Percentiles rank a stretch among this genome's conserved stretches.
These are phyloP conservation scores for Volvox africanus DNA, from an alignment of 139 green algal species.

Conservation along the genomic window DNA sequence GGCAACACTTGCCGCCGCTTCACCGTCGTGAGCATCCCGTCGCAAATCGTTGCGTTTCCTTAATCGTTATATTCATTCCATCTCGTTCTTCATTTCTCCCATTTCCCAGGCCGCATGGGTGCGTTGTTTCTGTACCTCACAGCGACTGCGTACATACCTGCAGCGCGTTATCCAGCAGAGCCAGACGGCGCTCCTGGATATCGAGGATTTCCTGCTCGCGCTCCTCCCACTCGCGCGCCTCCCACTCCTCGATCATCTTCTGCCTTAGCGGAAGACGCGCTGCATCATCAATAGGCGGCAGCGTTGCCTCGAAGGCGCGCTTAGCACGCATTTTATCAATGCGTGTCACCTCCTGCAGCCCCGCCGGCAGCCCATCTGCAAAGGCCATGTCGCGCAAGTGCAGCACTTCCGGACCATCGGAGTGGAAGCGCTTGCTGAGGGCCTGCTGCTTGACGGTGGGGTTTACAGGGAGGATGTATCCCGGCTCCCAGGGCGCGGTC, in stretches of 20 bases:
- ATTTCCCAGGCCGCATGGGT: neutral
- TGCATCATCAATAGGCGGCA: slow-evolving; percentile 78
- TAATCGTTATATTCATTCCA: neutral
- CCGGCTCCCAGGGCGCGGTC: slow-evolving; percentile 78
- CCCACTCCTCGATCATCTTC: slow-evolving; percentile 86
- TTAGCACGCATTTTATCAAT: slow-evolving; percentile 85
- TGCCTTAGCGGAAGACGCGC: slow-evolving; percentile 75
- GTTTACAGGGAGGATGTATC: slow-evolving; percentile 65
- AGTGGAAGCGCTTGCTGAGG: slow-evolving; percentile 64
- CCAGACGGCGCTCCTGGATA: slow-evolving; percentile 79
- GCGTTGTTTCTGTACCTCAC: neutral
- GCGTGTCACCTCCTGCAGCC: slow-evolving; percentile 62
- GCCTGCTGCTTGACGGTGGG: slow-evolving; percentile 71
- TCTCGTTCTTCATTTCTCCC: neutral
- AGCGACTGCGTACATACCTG: neutral
- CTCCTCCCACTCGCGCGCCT: slow-evolving; percentile 82
- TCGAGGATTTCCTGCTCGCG: slow-evolving; percentile 78
- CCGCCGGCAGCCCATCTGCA: slow-evolving; percentile 73
- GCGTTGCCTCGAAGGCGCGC: slow-evolving; percentile 80
- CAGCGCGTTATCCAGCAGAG: slow-evolving; percentile 65
- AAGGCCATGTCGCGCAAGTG: slow-evolving; percentile 77
- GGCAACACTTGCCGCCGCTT: no score
- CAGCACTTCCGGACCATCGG: slow-evolving; percentile 78
- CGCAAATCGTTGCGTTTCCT: no score
- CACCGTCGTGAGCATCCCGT: no score